These are phyloP conservation scores for Prunus mongolica DNA, from an alignment of 306 rosid genomes.

Conservation along the genomic window DNA sequence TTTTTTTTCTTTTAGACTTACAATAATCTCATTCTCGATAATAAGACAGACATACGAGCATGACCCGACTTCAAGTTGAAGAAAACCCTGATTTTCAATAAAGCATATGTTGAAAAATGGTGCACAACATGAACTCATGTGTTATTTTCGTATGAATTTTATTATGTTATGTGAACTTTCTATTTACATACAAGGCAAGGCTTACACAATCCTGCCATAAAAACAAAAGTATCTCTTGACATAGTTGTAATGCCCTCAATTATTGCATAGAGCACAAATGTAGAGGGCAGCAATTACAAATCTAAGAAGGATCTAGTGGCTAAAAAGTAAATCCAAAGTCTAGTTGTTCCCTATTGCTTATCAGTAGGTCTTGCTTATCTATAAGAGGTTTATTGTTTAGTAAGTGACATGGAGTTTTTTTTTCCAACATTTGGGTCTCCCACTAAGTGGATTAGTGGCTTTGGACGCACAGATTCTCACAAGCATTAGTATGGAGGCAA, in stretches of 20 bases:
- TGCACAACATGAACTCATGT: neutral
- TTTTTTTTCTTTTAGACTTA: no score
- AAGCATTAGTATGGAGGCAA: conserved; percentile 17
- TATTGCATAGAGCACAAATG: neutral
- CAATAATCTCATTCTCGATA: neutral
- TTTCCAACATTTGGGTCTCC: conserved; percentile 20
- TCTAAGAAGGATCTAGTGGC: neutral
- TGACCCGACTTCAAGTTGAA: neutral
- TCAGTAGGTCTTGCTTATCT: neutral
- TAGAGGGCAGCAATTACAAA: neutral
- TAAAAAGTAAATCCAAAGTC: neutral
- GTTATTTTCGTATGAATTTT: neutral
- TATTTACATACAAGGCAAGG: neutral
- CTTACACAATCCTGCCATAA: neutral
- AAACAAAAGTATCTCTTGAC: neutral
- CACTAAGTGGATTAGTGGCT: conserved; percentile 33
- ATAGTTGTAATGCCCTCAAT: neutral
- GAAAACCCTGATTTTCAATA: neutral
- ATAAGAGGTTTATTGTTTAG: neutral
- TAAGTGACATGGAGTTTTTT: neutral
- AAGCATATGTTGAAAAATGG: neutral
- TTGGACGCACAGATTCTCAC: conserved; percentile 23
- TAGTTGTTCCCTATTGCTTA: neutral
- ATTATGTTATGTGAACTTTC: neutral
- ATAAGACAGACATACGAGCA: neutral